Base-by-base conservation (phyloP, 164 flowering plant genomes). In the Magnolia kwangsiensis region DNA sequence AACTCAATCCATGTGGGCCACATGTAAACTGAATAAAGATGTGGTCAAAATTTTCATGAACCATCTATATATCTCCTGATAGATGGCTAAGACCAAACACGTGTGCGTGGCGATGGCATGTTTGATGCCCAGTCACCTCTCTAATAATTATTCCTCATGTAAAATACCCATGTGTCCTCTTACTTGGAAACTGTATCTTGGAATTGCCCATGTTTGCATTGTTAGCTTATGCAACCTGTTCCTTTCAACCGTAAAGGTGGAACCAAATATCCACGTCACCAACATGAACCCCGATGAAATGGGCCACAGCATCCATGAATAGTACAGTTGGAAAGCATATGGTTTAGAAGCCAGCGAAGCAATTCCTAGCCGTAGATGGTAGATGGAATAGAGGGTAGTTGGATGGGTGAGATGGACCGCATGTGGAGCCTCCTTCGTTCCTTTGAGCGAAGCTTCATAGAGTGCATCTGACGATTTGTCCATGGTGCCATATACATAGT, bases 401-500 rank as follows among this genome's bases (percentile, higher is more conserved):
- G 90, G 85, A 76, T 93, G 96, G 0, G 91, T 93, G 21, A 93
- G 76, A 74, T 91, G 88, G 55, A 93, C 91, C 10, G 88, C 93
- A 63, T 90, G 83, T 1, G 88, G 83, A 14, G 69, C 29, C 8
- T 91, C 90, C 50, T 80, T 85, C 58, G 27, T 59, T 63, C 87
- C 87, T 5, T 74, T 63, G 0, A 86, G 86, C 23, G 90, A 81
- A 0, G 75, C 76, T 66, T 86, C 86, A 11, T 93, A 84, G 20
- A 88, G 7, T 8, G 80, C 31, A 24, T 90, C 92, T 0, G 94
- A 24, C 7, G 92, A 75, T 20, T 78, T 81, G 83, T 93, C 96
- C 83, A 80, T 45, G 0, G 97, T 93, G 2, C 84, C 88, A 24
- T 89, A 89, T n/a, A 89, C 65, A 79, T 85, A 86, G 66, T 89